Evolutionary conservation across 2,329 filamentous ascomycete genomes (phyloP), one percentile per base, ranked within the genome.

Genomic region (Proliferodiscus dingleyae): DNA sequence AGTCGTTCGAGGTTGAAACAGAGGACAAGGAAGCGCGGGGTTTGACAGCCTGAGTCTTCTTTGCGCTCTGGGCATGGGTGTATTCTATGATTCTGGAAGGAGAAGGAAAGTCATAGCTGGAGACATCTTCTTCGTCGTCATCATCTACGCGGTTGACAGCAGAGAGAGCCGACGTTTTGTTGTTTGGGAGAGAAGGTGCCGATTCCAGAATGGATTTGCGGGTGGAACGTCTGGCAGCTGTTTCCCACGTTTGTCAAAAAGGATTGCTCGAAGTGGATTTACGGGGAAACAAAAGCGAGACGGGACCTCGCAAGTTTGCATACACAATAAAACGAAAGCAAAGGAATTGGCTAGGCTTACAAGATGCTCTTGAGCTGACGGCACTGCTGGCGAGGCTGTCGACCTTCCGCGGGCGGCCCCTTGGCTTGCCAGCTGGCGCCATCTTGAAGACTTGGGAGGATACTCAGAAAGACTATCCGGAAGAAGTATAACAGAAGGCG

Each of bases 21-120:
- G 70, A 71, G 18, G 67, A 68, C 4, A 68, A 56, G 21, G 70
- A 66, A 29, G 63, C 63, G 2, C 65, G 55, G 18, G 45, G 42
- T n/a, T 46, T 54, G 47, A 60, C 52, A 10, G 50, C 43, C 43
- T 61, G 62, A 41, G 55, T 36, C 37, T 50, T 55, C 47, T 51
- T 53, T 8, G 37, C 36, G 28, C 24, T 44, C 26, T 52, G 52
- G 8, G 39, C 36, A 29, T 24, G 41, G 18, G 29, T 39, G 4
- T 49, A 50, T 49, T 52, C 23, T 6, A 41, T 19, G 10, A 58
- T 40, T 38, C 43, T 49, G 7, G 50, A 45, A 29, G 46, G 41
- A 2, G 45, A 40, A 29, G 50, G 48, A 29, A 55, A 49, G 19
- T 58, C 47, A 3, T 46, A 54, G 10, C 36, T 43, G 9, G 52